phyloP scores from a whole-genome alignment of 768 basidiomycete genomes.

The Lentinula boryana region DNA sequence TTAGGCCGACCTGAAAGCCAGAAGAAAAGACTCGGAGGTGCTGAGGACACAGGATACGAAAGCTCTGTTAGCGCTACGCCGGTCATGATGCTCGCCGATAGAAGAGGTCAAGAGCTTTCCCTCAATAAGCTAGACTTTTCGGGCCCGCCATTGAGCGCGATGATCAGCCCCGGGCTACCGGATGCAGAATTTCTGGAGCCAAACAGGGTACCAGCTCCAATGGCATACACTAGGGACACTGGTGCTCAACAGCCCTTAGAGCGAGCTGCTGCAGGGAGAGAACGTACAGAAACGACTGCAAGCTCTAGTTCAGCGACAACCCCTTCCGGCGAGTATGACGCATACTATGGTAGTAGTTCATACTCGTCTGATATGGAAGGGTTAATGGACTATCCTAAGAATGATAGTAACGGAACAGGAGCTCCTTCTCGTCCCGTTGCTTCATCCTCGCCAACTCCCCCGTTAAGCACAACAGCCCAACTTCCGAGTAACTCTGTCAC shows the following conservation, averaged over 20 bases:
- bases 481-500: not conserved
- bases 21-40: slow-evolving; percentile 57
- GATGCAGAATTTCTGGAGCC: slow-evolving; percentile 21
- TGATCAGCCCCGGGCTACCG: slow-evolving; percentile 8
- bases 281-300: slow-evolving; percentile 1
- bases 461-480: not conserved
- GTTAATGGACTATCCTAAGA: not conserved
- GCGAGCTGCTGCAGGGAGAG: slow-evolving; percentile 19
- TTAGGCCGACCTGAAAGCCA: slow-evolving; percentile 68
- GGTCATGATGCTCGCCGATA: slow-evolving; percentile 32
- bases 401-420: not conserved
- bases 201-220: slow-evolving; percentile 8
- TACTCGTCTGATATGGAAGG: slow-evolving; percentile 35
- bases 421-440: not conserved
- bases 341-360: slow-evolving; percentile 15
- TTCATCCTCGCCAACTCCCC: not conserved
- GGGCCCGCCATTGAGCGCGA: slow-evolving; percentile 36
- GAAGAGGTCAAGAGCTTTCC: slow-evolving; percentile 32
- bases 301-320: not conserved
- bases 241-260: slow-evolving; percentile 35
- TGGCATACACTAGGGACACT: slow-evolving; percentile 36
- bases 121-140: slow-evolving; percentile 60
- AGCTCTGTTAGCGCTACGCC: slow-evolving; percentile 44
- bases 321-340: not conserved
- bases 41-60: slow-evolving; percentile 41